phyloP scores from a whole-genome alignment of 768 basidiomycete species.

The Auriscalpium orientale region DNA sequence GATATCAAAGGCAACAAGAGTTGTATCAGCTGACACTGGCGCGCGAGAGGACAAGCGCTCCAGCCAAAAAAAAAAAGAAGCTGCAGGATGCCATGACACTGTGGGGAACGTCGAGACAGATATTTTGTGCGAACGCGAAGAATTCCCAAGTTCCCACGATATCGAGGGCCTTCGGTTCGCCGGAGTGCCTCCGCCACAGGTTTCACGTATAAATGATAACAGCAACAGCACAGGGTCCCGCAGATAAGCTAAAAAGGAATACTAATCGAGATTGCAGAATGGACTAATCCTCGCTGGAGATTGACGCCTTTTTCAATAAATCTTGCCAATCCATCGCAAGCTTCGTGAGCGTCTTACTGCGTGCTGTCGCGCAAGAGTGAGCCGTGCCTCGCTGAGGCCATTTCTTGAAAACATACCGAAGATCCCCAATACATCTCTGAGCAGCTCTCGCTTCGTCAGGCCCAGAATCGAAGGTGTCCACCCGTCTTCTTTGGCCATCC shows the following conservation, averaged over 20 bases:
- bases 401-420: conserved; percentile 52
- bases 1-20: too few relatives aligned
- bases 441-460: conserved; percentile 69
- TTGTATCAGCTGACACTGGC: too few relatives aligned
- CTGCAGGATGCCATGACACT: too few relatives aligned
- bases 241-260: neutral
- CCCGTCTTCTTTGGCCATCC: conserved; percentile 41
- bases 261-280: neutral
- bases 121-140: too few relatives aligned
- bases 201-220: neutral
- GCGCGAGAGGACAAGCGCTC: too few relatives aligned
- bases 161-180: too few relatives aligned
- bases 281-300: conserved; percentile 2
- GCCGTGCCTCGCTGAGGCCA: too few relatives aligned
- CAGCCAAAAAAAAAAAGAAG: too few relatives aligned
- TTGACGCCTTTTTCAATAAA: conserved; percentile 50
- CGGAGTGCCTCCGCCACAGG: too few relatives aligned
- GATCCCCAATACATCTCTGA: conserved; percentile 69
- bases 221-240: neutral
- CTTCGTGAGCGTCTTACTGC: conserved; percentile 67
- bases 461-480: conserved; percentile 72
- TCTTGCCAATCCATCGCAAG: conserved; percentile 83
- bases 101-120: too few relatives aligned
- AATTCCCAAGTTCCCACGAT: too few relatives aligned
- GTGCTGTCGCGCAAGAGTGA: conserved; percentile 33